A percentile compares a stretch with the other conserved stretches of the same genome.
Conservation (phyloP, 2,329 filamentous ascomycete species). For the Fusarium sp. region DNA sequence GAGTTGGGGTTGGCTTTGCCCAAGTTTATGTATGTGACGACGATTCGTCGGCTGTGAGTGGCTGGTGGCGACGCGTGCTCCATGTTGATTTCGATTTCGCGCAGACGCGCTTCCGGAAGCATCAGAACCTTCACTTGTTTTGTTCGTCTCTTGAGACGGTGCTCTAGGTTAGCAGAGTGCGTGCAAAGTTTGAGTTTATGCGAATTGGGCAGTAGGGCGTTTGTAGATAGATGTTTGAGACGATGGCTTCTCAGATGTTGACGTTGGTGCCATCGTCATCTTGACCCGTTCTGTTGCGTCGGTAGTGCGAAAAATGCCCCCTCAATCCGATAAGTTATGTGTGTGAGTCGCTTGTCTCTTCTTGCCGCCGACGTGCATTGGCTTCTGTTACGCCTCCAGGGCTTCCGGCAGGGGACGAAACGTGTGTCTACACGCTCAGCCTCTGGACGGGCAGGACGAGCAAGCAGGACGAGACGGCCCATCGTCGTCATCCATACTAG, state of each 20-base stretch:
- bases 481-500: slow-evolving; percentile 11
- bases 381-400: slow-evolving; percentile 7
- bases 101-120: slow-evolving; percentile 5
- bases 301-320: slow-evolving; percentile 16
- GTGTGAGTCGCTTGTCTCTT: slow-evolving; percentile 26
- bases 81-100: slow-evolving; percentile 21
- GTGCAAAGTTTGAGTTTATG: slow-evolving; percentile 12
- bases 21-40: slow-evolving; percentile 20
- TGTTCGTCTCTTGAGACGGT: background rate
- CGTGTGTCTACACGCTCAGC: slow-evolving; percentile 24
- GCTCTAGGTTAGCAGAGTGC: slow-evolving; percentile 12
- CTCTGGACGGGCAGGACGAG: slow-evolving; percentile 11
- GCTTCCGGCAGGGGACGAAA: slow-evolving; percentile 35
- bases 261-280: slow-evolving; percentile 28
- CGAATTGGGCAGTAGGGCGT: background rate
- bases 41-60: slow-evolving; percentile 12
- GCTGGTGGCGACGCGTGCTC: slow-evolving; percentile 24
- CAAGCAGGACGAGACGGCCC: slow-evolving; percentile 9
- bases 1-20: slow-evolving; percentile 9
- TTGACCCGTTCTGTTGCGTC: slow-evolving; percentile 29
- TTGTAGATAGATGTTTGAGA: background rate
- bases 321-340: slow-evolving; percentile 29
- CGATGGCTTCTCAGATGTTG: slow-evolving; percentile 24
- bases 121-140: background rate
- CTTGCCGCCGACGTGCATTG: slow-evolving; percentile 34